Base-by-base conservation (phyloP, 176 grass and related monocot species). In the Hsuehochloa calcarea region DNA sequence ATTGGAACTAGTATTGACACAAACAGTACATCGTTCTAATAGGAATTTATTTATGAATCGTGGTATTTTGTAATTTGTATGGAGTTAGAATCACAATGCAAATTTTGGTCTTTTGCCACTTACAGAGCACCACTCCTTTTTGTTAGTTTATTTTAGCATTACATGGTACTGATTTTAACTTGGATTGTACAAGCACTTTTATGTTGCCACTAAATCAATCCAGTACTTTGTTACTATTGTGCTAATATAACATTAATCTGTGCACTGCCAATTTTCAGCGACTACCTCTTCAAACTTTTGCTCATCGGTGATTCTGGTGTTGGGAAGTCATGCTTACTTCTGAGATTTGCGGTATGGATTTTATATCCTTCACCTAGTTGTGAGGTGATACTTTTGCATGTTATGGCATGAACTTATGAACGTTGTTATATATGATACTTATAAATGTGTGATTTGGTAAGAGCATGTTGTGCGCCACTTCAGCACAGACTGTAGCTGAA, bases 251-350 rank as follows among this genome's bases (percentile, higher is more conserved):
- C 56, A 59, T 59, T 25, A 10, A 59, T 60, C 9, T 25, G 3
- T 11, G 55, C 10, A 4, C 23, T 60, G 56, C 25, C 56, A 60
- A 60, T 60, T 60, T 25, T n/a, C 56, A 60, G 56, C 1, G 51
- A 52, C 22, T 85, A 85, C 11, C 72, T 77, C 7, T 78, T 68
- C 29, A 93, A 93, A 58, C 91, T 93, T 74, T 82, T 93, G 81
- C 91, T 93, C 26, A 93, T 93, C 74, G 91, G 91, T 78, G 91
- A 93, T 54, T 93, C 91, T 10, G 91, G 91, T 65, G 91, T 93
- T 38, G 91, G 91, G 61, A 93, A 93, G 83, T 93, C 88, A 64
- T 93, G 91, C 22, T 88, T 93, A 23, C 91, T 93, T 40, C 77
- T 93, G 69, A 90, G 91, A 93, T 93, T 93, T 82, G 78, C 71